Evolutionary conservation across 441 rosid genomes (phyloP).

Genomic region (Arabidopsis lyrata): DNA sequence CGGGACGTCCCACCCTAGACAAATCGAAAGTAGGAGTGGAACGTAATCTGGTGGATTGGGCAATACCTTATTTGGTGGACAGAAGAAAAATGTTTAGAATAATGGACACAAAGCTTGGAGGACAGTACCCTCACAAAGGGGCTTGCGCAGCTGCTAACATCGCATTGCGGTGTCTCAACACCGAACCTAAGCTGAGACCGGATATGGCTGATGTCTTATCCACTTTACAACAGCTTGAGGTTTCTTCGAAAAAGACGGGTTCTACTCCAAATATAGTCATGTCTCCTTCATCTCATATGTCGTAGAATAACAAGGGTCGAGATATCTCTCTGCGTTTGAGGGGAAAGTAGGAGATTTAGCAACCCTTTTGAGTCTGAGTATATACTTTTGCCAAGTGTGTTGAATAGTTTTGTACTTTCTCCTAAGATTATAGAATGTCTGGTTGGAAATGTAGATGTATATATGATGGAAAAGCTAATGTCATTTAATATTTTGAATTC

Average conservation of each 20-base stretch:
- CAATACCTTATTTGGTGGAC: slow-evolving; percentile 63
- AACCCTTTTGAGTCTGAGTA: slow-evolving; percentile 38
- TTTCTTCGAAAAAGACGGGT: slow-evolving; percentile 36
- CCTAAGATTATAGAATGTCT: slow-evolving; percentile 17
- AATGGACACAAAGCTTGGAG: slow-evolving; percentile 71
- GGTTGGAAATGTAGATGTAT: slow-evolving; percentile 19
- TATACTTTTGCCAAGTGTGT: slow-evolving; percentile 30
- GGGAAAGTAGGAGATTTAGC: slow-evolving; percentile 30
- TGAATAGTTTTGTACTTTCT: slow-evolving; percentile 36
- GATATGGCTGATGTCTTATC: slow-evolving; percentile 61
- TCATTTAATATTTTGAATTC: no score
- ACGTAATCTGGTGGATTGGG: slow-evolving; percentile 71
- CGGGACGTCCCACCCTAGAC: slow-evolving; percentile 69
- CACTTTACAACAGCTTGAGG: slow-evolving; percentile 54
- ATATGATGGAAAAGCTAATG: background rate
- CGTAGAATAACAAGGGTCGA: slow-evolving; percentile 40
- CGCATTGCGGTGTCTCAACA: slow-evolving; percentile 56
- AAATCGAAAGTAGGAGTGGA: slow-evolving; percentile 59
- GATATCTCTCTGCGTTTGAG: slow-evolving; percentile 48
- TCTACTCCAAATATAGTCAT: slow-evolving; percentile 17
- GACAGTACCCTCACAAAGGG: slow-evolving; percentile 68
- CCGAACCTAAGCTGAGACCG: slow-evolving; percentile 64
- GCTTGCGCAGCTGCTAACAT: slow-evolving; percentile 63
- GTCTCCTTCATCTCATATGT: slow-evolving; percentile 38
- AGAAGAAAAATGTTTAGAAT: slow-evolving; percentile 63